Conservation (phyloP, 371 early-diverging fungal genomes). For the Apophysomyces sp. region DNA sequence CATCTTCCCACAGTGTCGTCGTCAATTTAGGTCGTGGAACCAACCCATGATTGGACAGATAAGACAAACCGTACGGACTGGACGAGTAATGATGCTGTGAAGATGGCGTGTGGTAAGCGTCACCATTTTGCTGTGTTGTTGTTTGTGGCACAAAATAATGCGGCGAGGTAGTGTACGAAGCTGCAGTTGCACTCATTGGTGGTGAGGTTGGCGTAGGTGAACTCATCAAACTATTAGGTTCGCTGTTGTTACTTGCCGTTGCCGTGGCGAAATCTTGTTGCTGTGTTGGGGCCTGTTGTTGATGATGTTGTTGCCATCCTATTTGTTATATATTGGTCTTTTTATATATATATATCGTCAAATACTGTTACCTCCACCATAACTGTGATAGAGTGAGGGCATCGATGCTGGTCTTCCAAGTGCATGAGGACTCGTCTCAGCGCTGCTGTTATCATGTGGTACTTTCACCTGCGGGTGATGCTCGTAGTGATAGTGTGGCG, state of each 20-base stretch:
- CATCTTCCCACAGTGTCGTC: constrained; percentile 77
- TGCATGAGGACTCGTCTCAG: constrained; percentile 7
- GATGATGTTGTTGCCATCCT: constrained; percentile 10
- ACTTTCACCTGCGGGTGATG: not conserved
- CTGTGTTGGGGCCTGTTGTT: not conserved
- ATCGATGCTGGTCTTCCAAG: constrained; percentile 19
- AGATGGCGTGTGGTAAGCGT: not conserved
- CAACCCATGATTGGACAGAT: not conserved
- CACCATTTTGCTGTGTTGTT: not conserved
- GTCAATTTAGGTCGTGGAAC: constrained; percentile 55
- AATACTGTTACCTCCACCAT: not conserved
- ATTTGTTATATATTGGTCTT: not conserved
- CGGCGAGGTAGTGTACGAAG: not conserved
- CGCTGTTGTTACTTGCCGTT: constrained; percentile 2
- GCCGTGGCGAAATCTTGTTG: constrained; percentile 1
- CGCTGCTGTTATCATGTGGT: not conserved
- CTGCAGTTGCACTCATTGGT: constrained; percentile 1
- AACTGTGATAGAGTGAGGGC: constrained; percentile 3
- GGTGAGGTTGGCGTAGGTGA: not conserved
- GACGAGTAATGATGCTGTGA: constrained; percentile 1
- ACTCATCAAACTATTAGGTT: not conserved
- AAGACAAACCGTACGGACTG: not conserved
- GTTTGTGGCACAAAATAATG: constrained; percentile 1
- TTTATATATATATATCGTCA: not conserved
- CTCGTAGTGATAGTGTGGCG: not conserved